phyloP scores from a whole-genome alignment of 2,329 filamentous ascomycete species.

The Xylaria arbuscula region DNA sequence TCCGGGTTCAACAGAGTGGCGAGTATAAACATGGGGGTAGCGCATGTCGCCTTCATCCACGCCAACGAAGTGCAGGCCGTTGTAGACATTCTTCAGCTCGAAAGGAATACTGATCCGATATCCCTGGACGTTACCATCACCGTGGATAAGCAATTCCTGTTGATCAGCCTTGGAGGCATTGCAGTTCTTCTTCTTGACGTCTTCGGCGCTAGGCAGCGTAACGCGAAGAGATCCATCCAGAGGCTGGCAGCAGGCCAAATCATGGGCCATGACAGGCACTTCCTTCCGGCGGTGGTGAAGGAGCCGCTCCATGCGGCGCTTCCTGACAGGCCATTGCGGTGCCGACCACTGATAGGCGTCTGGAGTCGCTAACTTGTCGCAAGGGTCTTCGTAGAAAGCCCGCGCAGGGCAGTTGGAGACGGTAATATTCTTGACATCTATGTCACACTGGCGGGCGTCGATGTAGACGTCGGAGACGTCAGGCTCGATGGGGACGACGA shows the following conservation, averaged over 20 bases:
- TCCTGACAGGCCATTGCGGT: conserved; percentile 79
- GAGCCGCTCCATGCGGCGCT: conserved; percentile 71
- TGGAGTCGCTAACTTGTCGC: conserved; percentile 72
- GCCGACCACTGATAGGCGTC: conserved; percentile 71
- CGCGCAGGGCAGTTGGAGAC: conserved; percentile 60
- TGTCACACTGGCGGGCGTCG: conserved; percentile 71
- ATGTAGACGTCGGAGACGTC: conserved; percentile 69
- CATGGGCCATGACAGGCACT: conserved; percentile 66
- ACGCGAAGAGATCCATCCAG: conserved; percentile 63
- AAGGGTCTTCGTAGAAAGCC: conserved; percentile 71
- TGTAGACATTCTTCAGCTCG: conserved; percentile 76
- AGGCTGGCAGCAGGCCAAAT: conserved; percentile 66
- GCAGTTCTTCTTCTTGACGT: conserved; percentile 48
- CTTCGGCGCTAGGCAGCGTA: conserved; percentile 53
- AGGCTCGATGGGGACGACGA: conserved; percentile 69
- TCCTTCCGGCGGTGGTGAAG: conserved; percentile 64
- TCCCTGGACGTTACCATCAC: conserved; percentile 54
- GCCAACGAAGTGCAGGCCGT: conserved; percentile 92
- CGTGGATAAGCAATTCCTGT: conserved; percentile 49
- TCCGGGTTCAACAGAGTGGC: conserved; percentile 81
- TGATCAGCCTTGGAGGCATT: conserved; percentile 54
- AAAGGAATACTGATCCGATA: conserved; percentile 77
- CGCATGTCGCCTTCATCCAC: conserved; percentile 81
- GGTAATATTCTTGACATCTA: conserved; percentile 65
- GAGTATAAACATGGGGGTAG: conserved; percentile 93